These are phyloP conservation scores for Trypanosoma rangeli DNA, from an alignment of 208 protist genomes.

Conservation along the genomic window DNA sequence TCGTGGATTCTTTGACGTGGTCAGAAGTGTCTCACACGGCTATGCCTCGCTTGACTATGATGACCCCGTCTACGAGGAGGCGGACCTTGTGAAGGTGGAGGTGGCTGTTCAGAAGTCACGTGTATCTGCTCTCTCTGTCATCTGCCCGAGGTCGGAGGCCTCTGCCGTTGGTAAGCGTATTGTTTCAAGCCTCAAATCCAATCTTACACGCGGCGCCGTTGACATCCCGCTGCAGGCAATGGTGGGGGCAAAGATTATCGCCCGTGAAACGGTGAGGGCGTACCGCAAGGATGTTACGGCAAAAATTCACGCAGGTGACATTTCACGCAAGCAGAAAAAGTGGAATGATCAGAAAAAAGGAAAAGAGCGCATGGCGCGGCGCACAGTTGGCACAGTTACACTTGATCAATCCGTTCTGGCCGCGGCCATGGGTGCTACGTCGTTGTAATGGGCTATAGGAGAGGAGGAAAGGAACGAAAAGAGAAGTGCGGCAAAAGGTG, in stretches of 20 bases:
- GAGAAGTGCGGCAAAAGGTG: not conserved
- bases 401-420: constrained; percentile 92
- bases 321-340: constrained; percentile 96
- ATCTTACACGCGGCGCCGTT: constrained; percentile 88
- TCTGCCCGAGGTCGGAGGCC: constrained; percentile 80
- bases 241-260: constrained; percentile 89
- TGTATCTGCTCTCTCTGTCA: constrained; percentile 91
- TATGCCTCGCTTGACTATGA: constrained; percentile 97
- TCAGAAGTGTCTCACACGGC: constrained; percentile 92
- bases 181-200: constrained; percentile 79
- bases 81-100: constrained; percentile 92
- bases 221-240: constrained; percentile 93
- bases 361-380: constrained; percentile 95
- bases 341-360: constrained; percentile 97
- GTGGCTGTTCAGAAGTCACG: constrained; percentile 92
- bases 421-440: constrained; percentile 83
- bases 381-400: constrained; percentile 90
- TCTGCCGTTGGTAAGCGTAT: constrained; percentile 64
- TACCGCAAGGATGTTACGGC: constrained; percentile 95
- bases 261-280: constrained; percentile 91
- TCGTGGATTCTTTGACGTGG: constrained; percentile 93
- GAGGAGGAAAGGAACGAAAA: not conserved
- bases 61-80: constrained; percentile 80
- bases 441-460: constrained; percentile 7
- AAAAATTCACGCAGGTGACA: constrained; percentile 96